phyloP scores from a whole-genome alignment of 768 basidiomycete species.

The Tricholomella constricta region DNA sequence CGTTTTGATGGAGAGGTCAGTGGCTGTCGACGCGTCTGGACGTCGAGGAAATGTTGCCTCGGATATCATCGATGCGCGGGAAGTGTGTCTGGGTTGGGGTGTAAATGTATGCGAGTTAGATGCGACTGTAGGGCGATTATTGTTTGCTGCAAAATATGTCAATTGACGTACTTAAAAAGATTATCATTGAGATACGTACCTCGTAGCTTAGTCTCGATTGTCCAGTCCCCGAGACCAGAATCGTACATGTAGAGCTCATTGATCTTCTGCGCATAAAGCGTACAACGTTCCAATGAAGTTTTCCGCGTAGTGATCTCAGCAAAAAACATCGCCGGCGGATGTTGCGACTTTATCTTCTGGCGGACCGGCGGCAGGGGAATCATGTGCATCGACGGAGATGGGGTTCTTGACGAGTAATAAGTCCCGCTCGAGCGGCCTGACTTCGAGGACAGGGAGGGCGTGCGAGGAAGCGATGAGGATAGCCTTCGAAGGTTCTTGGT shows the following conservation, averaged over 20 bases:
- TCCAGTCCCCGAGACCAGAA: slow-evolving; percentile 80
- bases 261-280: slow-evolving; percentile 78
- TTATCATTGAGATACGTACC: slow-evolving; percentile 40
- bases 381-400: slow-evolving; percentile 31
- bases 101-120: slow-evolving; percentile 45
- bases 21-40: slow-evolving; percentile 76
- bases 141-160: slow-evolving; percentile 23
- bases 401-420: slow-evolving; percentile 37
- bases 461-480: slow-evolving; percentile 59
- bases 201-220: slow-evolving; percentile 54
- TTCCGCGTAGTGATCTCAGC: slow-evolving; percentile 60
- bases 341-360: slow-evolving; percentile 33
- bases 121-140: slow-evolving; percentile 31
- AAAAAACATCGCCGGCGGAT: slow-evolving; percentile 73
- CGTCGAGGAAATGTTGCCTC: slow-evolving; percentile 80
- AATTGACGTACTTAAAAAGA: slow-evolving; percentile 1
- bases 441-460: slow-evolving; percentile 60
- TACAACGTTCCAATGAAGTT: slow-evolving; percentile 66
- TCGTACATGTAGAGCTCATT: slow-evolving; percentile 77
- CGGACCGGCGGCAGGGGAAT: slow-evolving; percentile 19
- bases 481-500: slow-evolving; percentile 49
- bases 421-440: slow-evolving; percentile 33
- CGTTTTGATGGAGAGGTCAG: slow-evolving; percentile 59
- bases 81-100: slow-evolving; percentile 65
- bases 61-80: slow-evolving; percentile 70